Percentiles rank a stretch among this genome's conserved stretches.
These are phyloP conservation scores for Debaryomyces subglobosus DNA, from an alignment of 1,139 yeast species.

Conservation along the genomic window DNA sequence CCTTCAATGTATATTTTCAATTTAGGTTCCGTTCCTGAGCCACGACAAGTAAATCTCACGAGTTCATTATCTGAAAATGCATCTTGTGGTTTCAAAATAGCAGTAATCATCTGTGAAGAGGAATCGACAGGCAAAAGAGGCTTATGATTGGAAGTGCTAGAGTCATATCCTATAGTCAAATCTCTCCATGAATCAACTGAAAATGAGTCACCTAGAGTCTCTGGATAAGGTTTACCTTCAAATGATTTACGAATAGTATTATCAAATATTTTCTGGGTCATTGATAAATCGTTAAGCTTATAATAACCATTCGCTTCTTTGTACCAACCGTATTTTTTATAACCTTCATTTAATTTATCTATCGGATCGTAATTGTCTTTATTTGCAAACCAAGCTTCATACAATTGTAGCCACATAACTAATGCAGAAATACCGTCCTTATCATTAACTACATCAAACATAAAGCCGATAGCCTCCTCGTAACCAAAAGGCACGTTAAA, in stretches of 20 bases:
- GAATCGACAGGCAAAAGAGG: constrained; percentile 76
- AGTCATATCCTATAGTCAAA: constrained; percentile 79
- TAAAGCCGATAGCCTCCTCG: constrained; percentile 96
- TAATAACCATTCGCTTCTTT: constrained; percentile 90
- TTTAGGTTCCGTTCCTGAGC: constrained; percentile 97
- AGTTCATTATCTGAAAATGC: constrained; percentile 25
- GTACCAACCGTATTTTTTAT: constrained; percentile 71
- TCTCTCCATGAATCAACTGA: constrained; percentile 74
- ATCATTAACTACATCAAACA: constrained; percentile 86
- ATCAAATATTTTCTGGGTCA: constrained; percentile 53
- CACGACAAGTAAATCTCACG: constrained; percentile 83
- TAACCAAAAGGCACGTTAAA: constrained; percentile 81
- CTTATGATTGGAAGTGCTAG: constrained; percentile 55
- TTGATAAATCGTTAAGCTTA: constrained; percentile 57
- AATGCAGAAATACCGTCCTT: constrained; percentile 93
- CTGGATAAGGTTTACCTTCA: constrained; percentile 37
- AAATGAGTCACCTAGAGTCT: constrained; percentile 50
- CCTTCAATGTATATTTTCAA: constrained; percentile 92
- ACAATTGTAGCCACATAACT: constrained; percentile 74
- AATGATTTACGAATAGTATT: constrained; percentile 47
- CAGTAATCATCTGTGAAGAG: constrained; percentile 85
- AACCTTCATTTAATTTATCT: constrained; percentile 60
- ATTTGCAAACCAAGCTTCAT: constrained; percentile 48
- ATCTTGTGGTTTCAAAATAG: constrained; percentile 34
- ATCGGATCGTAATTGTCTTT: constrained; percentile 35